phyloP scores from a whole-genome alignment of 1,284 basidiomycete genomes.

The Pisolithus thermaeus region DNA sequence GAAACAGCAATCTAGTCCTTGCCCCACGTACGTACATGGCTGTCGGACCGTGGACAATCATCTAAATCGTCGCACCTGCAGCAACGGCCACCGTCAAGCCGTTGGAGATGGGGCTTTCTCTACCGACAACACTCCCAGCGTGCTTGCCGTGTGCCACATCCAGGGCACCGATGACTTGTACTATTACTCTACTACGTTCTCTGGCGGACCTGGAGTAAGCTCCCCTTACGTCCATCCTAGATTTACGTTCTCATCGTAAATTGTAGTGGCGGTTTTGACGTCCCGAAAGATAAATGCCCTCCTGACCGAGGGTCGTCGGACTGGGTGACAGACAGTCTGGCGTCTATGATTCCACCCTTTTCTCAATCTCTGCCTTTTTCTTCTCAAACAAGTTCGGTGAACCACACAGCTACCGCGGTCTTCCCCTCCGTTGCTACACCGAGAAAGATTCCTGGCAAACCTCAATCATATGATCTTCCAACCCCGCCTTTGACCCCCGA shows the following conservation, averaged over 20 bases:
- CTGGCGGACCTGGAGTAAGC: conserved; percentile 79
- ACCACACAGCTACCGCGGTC: conserved; percentile 25
- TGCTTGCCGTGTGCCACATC: conserved; percentile 77
- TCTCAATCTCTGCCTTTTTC: conserved; percentile 32
- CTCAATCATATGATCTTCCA: conserved; percentile 28
- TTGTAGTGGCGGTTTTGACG: conserved; percentile 86
- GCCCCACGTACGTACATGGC: conserved; percentile 65
- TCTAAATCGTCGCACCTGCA: conserved; percentile 28
- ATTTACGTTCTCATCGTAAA: conserved; percentile 6
- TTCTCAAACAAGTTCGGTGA: conserved; percentile 31
- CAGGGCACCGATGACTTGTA: conserved; percentile 75
- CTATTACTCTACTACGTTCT: conserved; percentile 85
- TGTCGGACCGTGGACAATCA: conserved; percentile 15
- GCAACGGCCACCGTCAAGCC: conserved; percentile 82
- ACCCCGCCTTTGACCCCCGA: conserved; percentile 36
- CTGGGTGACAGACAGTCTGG: conserved; percentile 86
- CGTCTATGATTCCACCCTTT: conserved; percentile 51
- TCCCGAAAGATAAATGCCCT: conserved; percentile 83
- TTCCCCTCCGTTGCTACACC: conserved; percentile 31
- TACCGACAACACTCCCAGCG: conserved; percentile 71
- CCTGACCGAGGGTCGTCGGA: conserved; percentile 85
- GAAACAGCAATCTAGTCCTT: conserved; percentile 81
- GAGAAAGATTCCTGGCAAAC: conserved; percentile 39
- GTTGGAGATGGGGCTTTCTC: conserved; percentile 88
- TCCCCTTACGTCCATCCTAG: not conserved